Evolutionary conservation across 176 grass and related monocot species (phyloP).

Genomic region (Cenchrus americanus): DNA sequence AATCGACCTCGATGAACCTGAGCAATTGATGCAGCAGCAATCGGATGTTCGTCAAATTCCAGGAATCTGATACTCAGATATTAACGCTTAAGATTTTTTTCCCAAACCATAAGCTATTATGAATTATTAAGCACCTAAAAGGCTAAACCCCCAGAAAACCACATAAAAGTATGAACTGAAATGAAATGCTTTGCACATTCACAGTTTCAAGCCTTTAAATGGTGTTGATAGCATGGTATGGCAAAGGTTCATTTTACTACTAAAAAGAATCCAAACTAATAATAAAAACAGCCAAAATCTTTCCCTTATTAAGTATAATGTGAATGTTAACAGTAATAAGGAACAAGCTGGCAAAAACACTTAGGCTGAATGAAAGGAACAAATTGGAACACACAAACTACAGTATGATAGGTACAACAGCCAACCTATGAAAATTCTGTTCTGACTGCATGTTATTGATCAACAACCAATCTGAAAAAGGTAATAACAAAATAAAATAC

Average conservation of each 20-base stretch:
- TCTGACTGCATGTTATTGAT: not conserved
- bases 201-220: not conserved
- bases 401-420: not conserved
- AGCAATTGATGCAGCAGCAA: conserved; percentile 99
- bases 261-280: not conserved
- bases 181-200: not conserved
- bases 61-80: conserved; percentile 75
- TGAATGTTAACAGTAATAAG: conserved; percentile 1
- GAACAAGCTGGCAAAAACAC: conserved; percentile 16
- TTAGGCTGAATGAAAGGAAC: conserved; percentile 23
- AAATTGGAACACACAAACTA: not conserved
- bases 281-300: not conserved
- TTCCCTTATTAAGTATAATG: not conserved
- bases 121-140: conserved; percentile 31
- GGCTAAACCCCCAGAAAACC: not conserved
- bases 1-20: conserved; percentile 85
- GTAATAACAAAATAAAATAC: not conserved
- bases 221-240: conserved; percentile 12
- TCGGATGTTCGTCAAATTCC: conserved; percentile 87
- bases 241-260: not conserved
- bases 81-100: conserved; percentile 33
- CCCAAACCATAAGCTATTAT: not conserved
- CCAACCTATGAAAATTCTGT: conserved; percentile 9
- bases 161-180: conserved; percentile 24
- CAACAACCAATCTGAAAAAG: not conserved